phyloP scores from a whole-genome alignment of 148 eudicot genomes.

The Diospyros kaki region DNA sequence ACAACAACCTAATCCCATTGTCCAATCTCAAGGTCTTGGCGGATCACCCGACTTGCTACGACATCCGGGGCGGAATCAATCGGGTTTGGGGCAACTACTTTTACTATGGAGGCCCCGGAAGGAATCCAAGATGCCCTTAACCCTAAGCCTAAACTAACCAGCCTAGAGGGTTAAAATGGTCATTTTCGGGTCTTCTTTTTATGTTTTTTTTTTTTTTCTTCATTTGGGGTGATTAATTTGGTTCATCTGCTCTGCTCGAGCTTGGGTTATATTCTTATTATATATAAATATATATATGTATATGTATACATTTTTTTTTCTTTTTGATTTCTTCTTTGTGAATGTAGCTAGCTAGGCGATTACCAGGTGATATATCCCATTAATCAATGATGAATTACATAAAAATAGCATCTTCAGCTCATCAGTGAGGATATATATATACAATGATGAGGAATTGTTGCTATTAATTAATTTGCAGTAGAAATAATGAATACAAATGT shows the following conservation, averaged over 20 bases:
- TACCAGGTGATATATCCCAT: too few relatives aligned
- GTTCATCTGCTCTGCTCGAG: slow-evolving; percentile 13
- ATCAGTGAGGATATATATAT: too few relatives aligned
- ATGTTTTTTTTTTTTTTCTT: not conserved
- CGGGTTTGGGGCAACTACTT: slow-evolving; percentile 89
- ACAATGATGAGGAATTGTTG: too few relatives aligned
- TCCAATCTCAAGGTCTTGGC: slow-evolving; percentile 59
- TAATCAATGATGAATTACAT: too few relatives aligned
- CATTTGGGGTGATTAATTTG: slow-evolving; percentile 10
- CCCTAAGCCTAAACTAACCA: too few relatives aligned
- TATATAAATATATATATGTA: not conserved
- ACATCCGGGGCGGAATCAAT: slow-evolving; percentile 63
- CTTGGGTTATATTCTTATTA: slow-evolving; percentile 27
- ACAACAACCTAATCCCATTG: slow-evolving; percentile 59
- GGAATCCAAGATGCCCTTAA: slow-evolving; percentile 62
- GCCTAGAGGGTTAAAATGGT: too few relatives aligned
- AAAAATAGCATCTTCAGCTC: too few relatives aligned
- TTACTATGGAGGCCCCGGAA: slow-evolving; percentile 91
- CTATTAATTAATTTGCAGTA: too few relatives aligned
- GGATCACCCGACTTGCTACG: slow-evolving; percentile 82
- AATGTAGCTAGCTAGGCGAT: too few relatives aligned
- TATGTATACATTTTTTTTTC: not conserved
- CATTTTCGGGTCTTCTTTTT: not conserved
- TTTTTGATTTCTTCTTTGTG: slow-evolving; percentile 13
- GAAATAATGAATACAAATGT: too few relatives aligned